phyloP scores from a whole-genome alignment of 352 stramenopile genomes.

The Globisporangium sylvaticum region DNA sequence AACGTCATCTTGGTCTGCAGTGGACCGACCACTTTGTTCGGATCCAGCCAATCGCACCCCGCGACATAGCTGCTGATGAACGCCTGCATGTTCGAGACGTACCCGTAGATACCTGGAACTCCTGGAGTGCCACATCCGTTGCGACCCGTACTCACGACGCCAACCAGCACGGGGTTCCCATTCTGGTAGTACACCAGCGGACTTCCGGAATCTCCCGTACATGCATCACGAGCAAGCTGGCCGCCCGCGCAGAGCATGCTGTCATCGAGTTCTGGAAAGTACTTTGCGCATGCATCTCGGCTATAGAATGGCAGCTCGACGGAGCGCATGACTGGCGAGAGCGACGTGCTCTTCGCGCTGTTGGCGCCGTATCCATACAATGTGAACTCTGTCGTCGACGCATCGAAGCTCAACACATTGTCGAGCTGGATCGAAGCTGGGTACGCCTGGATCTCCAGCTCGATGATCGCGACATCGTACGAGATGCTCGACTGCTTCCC shows the following conservation, averaged over 20 bases:
- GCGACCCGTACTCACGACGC: slow-evolving; percentile 36
- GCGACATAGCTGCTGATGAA: slow-evolving; percentile 29
- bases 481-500: slow-evolving; percentile 26
- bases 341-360: slow-evolving; percentile 18
- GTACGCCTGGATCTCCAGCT: slow-evolving; percentile 32
- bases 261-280: slow-evolving; percentile 30
- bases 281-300: slow-evolving; percentile 19
- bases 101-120: slow-evolving; percentile 30
- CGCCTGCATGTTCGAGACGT: slow-evolving; percentile 20
- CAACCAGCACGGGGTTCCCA: slow-evolving; percentile 24
- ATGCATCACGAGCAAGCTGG: slow-evolving; percentile 29
- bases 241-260: slow-evolving; percentile 44
- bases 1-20: background rate
- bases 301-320: slow-evolving; percentile 29
- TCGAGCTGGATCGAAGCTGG: slow-evolving; percentile 26
- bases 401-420: slow-evolving; percentile 21
- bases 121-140: slow-evolving; percentile 33
- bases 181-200: slow-evolving; percentile 25
- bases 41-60: slow-evolving; percentile 26
- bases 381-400: slow-evolving; percentile 24
- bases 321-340: slow-evolving; percentile 24
- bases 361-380: slow-evolving; percentile 32
- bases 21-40: background rate
- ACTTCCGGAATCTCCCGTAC: slow-evolving; percentile 38
- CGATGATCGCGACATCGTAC: slow-evolving; percentile 38